These are phyloP conservation scores for Metschnikowia arizonensis DNA, from an alignment of 805 yeast species.

Conservation along the genomic window DNA sequence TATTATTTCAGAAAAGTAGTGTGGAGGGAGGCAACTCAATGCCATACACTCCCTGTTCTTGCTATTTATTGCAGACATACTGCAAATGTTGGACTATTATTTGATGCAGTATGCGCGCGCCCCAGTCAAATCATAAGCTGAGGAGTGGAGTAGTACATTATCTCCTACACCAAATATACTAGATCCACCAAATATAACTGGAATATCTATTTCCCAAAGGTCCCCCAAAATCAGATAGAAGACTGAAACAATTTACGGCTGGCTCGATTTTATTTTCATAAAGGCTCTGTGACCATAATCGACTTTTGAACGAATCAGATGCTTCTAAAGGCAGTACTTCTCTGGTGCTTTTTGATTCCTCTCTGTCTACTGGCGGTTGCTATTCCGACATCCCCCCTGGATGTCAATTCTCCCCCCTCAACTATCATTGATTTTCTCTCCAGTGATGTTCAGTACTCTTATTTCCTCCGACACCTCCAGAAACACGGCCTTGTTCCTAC, in stretches of 20 bases:
- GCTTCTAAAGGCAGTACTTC: background rate
- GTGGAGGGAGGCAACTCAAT: too few relatives aligned
- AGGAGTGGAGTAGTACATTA: background rate
- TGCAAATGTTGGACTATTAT: too few relatives aligned
- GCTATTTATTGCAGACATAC: too few relatives aligned
- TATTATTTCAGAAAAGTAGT: too few relatives aligned
- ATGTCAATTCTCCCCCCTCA: constrained; percentile 22
- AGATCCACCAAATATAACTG: too few relatives aligned
- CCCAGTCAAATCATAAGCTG: too few relatives aligned
- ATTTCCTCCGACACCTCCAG: constrained; percentile 59
- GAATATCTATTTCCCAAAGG: background rate
- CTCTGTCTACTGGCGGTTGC: constrained; percentile 13
- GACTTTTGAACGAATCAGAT: background rate
- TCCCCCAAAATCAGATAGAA: background rate
- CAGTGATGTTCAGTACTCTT: constrained; percentile 60
- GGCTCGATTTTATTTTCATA: background rate
- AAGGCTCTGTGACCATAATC: background rate
- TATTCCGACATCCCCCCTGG: constrained; percentile 7
- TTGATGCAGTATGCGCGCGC: too few relatives aligned
- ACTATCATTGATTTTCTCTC: constrained; percentile 70
- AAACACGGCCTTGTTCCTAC: constrained; percentile 57
- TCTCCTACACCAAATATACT: background rate
- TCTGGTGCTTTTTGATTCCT: constrained; percentile 4
- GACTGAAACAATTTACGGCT: background rate
- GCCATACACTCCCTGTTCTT: too few relatives aligned